Evolutionary conservation across 2,329 filamentous ascomycete genomes (phyloP).

Genomic region (Penicillium freii): DNA sequence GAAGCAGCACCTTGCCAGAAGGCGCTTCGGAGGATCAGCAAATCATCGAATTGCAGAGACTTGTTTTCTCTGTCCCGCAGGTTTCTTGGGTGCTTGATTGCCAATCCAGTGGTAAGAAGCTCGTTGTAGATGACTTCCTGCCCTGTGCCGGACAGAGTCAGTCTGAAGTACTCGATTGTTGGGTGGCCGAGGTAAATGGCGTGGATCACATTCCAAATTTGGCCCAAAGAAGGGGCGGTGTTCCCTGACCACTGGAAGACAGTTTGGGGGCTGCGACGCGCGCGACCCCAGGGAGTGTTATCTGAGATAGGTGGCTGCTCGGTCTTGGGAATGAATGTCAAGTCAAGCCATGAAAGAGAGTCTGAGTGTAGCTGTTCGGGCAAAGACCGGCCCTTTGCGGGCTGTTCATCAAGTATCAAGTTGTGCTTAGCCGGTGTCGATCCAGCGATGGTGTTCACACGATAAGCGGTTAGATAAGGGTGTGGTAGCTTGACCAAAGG

Average conservation of each 20-base stretch:
- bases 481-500: constrained; percentile 48
- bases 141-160: constrained; percentile 39
- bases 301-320: constrained; percentile 21
- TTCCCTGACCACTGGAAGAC: constrained; percentile 43
- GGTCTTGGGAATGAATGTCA: constrained; percentile 23
- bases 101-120: constrained; percentile 37
- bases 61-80: constrained; percentile 23
- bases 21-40: constrained; percentile 53
- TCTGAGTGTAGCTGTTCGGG: constrained; percentile 42
- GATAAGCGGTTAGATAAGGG: constrained; percentile 48
- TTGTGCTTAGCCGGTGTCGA: constrained; percentile 29
- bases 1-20: constrained; percentile 72
- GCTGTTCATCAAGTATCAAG: constrained; percentile 37
- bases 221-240: constrained; percentile 42
- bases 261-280: constrained; percentile 45
- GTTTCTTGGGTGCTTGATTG: constrained; percentile 22
- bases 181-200: constrained; percentile 47
- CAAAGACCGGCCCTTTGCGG: constrained; percentile 29
- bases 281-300: constrained; percentile 44
- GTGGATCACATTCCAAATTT: constrained; percentile 50
- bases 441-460: constrained; percentile 32
- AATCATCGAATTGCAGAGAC: constrained; percentile 25
- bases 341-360: constrained; percentile 39
- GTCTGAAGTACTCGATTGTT: constrained; percentile 46
- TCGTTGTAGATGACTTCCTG: constrained; percentile 41